Conservation (phyloP, 345 rosid species). For the Dimocarpus longan region DNA sequence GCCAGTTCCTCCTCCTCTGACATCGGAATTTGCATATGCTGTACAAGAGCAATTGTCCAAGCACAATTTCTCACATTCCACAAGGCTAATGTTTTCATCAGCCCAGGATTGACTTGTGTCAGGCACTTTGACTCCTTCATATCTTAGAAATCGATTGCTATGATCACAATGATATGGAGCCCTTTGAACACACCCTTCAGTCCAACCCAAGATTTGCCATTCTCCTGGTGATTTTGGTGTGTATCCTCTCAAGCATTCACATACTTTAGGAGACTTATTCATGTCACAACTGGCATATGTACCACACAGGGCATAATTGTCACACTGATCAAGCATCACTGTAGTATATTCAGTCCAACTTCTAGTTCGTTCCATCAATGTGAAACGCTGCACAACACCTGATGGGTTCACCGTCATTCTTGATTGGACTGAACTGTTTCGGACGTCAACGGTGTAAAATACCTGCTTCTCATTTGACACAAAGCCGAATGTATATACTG, state of each 20-base stretch:
- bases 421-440: neutral
- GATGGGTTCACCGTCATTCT: neutral
- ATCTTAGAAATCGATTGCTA: conserved; percentile 12
- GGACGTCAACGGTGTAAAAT: neutral
- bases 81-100: conserved; percentile 14
- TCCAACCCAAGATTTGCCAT: neutral
- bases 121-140: conserved; percentile 13
- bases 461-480: neutral
- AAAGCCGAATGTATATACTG: conserved; percentile 18
- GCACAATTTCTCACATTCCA: conserved; percentile 24
- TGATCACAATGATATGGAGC: conserved; percentile 6
- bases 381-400: neutral
- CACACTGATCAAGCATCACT: conserved; percentile 1
- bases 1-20: conserved; percentile 22
- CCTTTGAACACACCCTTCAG: conserved; percentile 21
- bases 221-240: conserved; percentile 15
- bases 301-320: conserved; percentile 23
- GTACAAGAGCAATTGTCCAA: conserved; percentile 25
- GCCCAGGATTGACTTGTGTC: conserved; percentile 11
- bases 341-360: neutral
- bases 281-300: conserved; percentile 12
- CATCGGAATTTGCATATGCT: conserved; percentile 24
- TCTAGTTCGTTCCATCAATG: neutral
- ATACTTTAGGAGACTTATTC: conserved; percentile 4
- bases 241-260: conserved; percentile 23